Conservation (phyloP, 176 grass and related monocot species). For the Oryza officinalis region DNA sequence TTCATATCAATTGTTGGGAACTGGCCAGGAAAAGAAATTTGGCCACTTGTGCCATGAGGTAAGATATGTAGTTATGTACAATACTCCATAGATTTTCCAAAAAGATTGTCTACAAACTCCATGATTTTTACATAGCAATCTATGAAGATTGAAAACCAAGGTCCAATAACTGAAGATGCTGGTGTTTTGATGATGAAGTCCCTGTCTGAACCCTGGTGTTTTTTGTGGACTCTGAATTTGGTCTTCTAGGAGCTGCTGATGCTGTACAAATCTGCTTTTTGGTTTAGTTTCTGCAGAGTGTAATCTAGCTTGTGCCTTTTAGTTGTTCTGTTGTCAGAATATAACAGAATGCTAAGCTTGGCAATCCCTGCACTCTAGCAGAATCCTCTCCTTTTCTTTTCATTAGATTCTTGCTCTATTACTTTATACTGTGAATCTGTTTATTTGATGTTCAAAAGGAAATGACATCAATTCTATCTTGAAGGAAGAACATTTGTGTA, state of each 20-base stretch:
- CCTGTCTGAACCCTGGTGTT: not conserved
- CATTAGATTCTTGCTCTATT: not conserved
- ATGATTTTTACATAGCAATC: not conserved
- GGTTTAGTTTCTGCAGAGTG: too few relatives aligned
- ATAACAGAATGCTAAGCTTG: not conserved
- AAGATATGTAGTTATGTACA: not conserved
- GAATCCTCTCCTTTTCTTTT: not conserved
- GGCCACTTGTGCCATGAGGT: too few relatives aligned
- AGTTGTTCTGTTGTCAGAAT: not conserved
- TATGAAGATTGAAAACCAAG: not conserved
- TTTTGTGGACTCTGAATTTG: not conserved
- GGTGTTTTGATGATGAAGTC: not conserved
- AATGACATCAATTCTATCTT: not conserved
- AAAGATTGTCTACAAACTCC: not conserved
- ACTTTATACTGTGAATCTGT: not conserved
- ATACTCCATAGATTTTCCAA: too few relatives aligned
- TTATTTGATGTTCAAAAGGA: not conserved
- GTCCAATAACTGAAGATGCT: not conserved
- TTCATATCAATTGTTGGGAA: not conserved
- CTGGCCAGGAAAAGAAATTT: not conserved
- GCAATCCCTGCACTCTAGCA: not conserved
- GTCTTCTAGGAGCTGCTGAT: not conserved
- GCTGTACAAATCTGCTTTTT: not conserved
- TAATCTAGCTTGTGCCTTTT: not conserved
- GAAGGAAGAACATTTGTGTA: not conserved